A percentile compares a stretch with the other conserved stretches of the same genome.
Evolutionary conservation across 1,139 yeast species (phyloP).

Genomic region (Magnusiomyces tetraspermus): DNA sequence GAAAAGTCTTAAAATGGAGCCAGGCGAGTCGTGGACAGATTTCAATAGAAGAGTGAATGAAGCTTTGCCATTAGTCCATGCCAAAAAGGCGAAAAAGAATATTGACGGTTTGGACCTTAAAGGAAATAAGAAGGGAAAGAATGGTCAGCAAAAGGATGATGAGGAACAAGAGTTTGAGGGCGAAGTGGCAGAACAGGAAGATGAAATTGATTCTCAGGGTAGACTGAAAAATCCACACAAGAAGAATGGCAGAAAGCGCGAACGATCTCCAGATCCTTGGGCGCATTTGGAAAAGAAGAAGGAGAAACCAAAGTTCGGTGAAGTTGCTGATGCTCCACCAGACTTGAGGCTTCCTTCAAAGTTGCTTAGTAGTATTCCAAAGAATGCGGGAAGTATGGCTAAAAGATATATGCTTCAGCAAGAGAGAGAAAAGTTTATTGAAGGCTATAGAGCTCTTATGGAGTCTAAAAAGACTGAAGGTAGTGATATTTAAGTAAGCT

Average conservation of each 20-base stretch:
- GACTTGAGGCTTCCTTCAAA: conserved; percentile 29
- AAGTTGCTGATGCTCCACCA: conserved; percentile 36
- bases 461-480: too few species aligned
- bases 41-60: conserved; percentile 34
- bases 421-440: conserved; percentile 33
- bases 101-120: background rate
- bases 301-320: conserved; percentile 34
- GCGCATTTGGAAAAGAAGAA: conserved; percentile 26
- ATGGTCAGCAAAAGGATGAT: conserved; percentile 10
- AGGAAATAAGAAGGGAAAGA: background rate
- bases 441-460: conserved; percentile 27
- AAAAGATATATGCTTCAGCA: conserved; percentile 32
- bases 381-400: conserved; percentile 35
- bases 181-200: conserved; percentile 24
- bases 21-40: conserved; percentile 32
- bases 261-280: conserved; percentile 36
- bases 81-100: conserved; percentile 12
- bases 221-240: background rate
- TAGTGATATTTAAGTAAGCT: too few species aligned
- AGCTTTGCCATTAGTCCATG: conserved; percentile 33
- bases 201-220: conserved; percentile 4
- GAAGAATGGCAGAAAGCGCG: conserved; percentile 22
- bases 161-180: conserved; percentile 16
- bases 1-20: conserved; percentile 21
- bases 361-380: conserved; percentile 32